Percentiles rank a stretch among this genome's conserved stretches.
These are phyloP conservation scores for Bruguiera gymnorhiza DNA, from an alignment of 345 rosid species.

Conservation along the genomic window DNA sequence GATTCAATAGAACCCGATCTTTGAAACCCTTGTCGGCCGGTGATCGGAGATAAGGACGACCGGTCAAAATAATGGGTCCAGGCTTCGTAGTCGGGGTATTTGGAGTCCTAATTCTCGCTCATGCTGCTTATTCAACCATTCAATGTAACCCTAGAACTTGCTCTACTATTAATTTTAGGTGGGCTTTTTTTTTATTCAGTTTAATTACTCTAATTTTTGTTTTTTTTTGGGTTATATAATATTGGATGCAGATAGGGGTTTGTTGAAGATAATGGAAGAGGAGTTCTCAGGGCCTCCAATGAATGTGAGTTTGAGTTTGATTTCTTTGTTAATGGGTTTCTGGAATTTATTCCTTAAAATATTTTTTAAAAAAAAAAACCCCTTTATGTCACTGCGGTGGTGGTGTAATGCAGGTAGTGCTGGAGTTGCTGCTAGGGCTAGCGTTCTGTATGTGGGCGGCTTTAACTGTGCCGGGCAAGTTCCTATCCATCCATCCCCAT, in stretches of 20 bases:
- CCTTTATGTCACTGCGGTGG: not conserved
- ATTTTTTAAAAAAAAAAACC: too few species aligned
- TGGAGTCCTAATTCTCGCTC: constrained; percentile 66
- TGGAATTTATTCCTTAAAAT: not conserved
- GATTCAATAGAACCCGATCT: not conserved
- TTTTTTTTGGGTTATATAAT: not conserved
- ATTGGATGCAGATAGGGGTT: constrained; percentile 61
- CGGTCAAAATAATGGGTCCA: constrained; percentile 39
- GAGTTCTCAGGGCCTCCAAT: constrained; percentile 78
- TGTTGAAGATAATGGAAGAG: constrained; percentile 90
- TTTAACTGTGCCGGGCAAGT: constrained; percentile 80
- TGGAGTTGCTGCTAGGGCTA: constrained; percentile 71
- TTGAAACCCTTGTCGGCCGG: not conserved
- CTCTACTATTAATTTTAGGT: not conserved
- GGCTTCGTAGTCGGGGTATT: constrained; percentile 62
- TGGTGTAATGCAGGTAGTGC: constrained; percentile 49
- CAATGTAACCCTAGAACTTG: constrained; percentile 48
- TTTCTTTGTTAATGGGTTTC: constrained; percentile 4
- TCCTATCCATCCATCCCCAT: constrained; percentile 79
- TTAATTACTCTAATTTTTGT: constrained; percentile 8
- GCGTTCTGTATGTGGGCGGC: constrained; percentile 90
- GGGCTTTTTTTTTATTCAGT: not conserved
- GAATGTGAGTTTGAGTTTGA: constrained; percentile 41
- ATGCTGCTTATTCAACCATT: constrained; percentile 87
- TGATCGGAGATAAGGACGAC: not conserved